Evolutionary conservation across 2,329 filamentous ascomycete genomes (phyloP), one percentile per base, ranked within the genome.

Genomic region (Fusarium chlamydosporum): DNA sequence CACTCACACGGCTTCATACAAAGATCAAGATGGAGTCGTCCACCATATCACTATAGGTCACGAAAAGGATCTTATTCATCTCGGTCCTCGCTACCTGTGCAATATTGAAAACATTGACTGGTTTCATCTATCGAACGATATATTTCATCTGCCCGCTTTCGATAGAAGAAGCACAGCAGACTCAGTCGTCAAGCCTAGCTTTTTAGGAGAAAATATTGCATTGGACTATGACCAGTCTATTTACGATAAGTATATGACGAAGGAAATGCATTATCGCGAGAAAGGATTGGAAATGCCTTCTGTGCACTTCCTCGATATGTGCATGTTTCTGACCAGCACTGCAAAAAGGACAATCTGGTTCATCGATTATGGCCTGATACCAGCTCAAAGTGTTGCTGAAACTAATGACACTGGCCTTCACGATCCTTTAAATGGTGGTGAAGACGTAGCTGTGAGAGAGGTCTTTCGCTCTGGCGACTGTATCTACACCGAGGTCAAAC

Each of bases 161-260:
- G 42, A 56, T 3, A 10, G 20, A 2, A 56, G 41, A 8, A 0
- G 6, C 6, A 16, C 15, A 13, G 5, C 1, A 1, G 6, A 9
- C 3, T 20, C 9, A 18, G 13, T 16, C 6, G 7, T 16, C 4
- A 46, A 50, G 10, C 26, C 31, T 0, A 63, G 61, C 26, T 70
- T 67, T 15, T 3, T 64, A 4, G 67, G 66, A 16, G 29, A 18
- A 2, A 53, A 70, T 4, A 27, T 70, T 4, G 66, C 62, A 3
- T 6, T 70, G 6, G 66, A 70, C 11, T 55, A 56, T n/a, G 62
- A 70, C 11, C 38, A 35, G 4, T 42, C 46, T 2, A 60, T 70
- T 20, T 2, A 54, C 0, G 50, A 67, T 15, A 3, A 3, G 3
- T 5, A 16, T 23, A 2, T 11, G 9, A 7, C 12, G 0, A 16